Evolutionary conservation across 306 rosid species (phyloP).

Genomic region (Geum urbanum): DNA sequence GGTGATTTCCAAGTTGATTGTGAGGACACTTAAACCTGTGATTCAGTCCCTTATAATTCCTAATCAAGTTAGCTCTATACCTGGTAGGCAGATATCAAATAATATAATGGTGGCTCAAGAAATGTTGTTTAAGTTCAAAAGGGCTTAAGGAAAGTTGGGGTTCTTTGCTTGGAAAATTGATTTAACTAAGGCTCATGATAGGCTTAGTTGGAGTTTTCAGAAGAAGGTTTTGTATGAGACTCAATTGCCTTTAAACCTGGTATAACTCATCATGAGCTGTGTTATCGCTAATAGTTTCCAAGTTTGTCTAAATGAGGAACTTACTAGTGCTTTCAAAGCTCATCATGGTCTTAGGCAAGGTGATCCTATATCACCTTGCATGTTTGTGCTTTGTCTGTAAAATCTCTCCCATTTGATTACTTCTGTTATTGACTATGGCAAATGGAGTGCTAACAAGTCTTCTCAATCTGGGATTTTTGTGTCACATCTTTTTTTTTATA

Average conservation of each 20-base stretch:
- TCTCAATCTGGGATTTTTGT: neutral
- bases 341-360: neutral
- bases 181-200: too few species aligned
- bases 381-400: neutral
- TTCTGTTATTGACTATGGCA: neutral
- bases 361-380: neutral
- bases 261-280: neutral
- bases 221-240: neutral
- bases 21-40: too few species aligned
- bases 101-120: too few species aligned
- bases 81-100: too few species aligned
- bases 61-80: too few species aligned
- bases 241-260: fast-evolving
- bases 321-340: neutral
- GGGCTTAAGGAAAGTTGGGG: too few species aligned
- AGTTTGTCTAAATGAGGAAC: neutral
- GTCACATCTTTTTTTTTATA: neutral
- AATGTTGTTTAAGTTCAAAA: too few species aligned
- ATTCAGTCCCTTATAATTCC: too few species aligned
- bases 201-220: too few species aligned
- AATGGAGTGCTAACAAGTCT: neutral
- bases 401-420: neutral
- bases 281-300: neutral
- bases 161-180: too few species aligned
- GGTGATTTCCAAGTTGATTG: too few species aligned